Evolutionary conservation across 331 rosid genomes (phyloP), one percentile per base, ranked within the genome.

Genomic region (Saraca asoca): DNA sequence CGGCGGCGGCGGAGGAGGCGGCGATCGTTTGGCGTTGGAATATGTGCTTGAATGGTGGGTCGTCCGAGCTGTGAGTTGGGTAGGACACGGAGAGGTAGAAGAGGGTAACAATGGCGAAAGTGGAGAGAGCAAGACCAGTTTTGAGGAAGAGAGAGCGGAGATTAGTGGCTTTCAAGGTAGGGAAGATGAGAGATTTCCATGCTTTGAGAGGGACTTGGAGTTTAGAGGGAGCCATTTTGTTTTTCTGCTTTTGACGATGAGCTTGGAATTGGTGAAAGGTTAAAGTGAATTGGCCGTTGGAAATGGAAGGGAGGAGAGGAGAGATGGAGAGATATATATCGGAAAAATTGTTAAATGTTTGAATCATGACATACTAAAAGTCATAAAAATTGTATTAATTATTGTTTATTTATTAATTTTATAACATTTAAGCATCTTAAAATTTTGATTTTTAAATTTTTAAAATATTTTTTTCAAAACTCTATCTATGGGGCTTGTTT

Each of bases 141-240:
- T 79, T 81, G 71, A 79, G 54, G 59, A 73, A 52, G 12, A 74
- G 45, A 17, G 71, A 51, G 18, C 68, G 46, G 9, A 64, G 9
- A 13, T 80, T 75, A 0, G 7, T 17, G 9, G 66, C 49, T 68
- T 68, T 78, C 54, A 58, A 65, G 42, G 10, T 33, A 46, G 78
- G 78, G 52, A 61, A 39, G 20, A 63, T 53, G 12, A 81, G 14
- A 39, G 51, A 62, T 46, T 79, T 81, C 84, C 80, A 54, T 64
- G 71, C 43, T 20, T 74, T 51, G 31, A 81, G 34, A 38, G 79
- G 59, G 51, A 81, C 70, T 7, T 81, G 63, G 71, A 53, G 13
- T n/a, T 64, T 7, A 7, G 58, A 14, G 42, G 74, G 55, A 42
- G 79, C 69, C 85, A 79, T 83, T 24, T 24, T 24, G 31, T 24